Evolutionary conservation across 1,139 yeast species (phyloP), one percentile per base, ranked within the genome.

Genomic region (Geotrichum reessii): DNA sequence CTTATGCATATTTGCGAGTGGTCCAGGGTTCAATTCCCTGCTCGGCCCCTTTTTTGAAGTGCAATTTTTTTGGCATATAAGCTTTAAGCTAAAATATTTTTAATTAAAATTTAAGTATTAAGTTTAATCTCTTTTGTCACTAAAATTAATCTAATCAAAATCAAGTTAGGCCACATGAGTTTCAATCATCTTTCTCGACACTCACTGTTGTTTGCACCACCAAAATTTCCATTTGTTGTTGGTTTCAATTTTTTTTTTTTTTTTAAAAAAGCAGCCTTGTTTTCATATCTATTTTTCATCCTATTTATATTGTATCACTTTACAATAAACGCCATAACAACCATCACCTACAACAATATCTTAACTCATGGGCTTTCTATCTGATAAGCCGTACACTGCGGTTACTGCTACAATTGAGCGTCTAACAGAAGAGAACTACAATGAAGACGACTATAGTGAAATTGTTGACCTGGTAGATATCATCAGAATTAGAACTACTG

Each of bases 381-480:
- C 74, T 3, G 74, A 71, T 51, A 75, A 76, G 68, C 82, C 81
- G 17, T 74, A 77, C 64, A 79, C 84, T 8, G 81, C 83, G 9
- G 76, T 81, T 59, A 76, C 81, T 17, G 73, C 78, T 58, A 76
- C 77, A 53, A 76, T 80, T 62, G 81, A 79, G 66, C 76, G 78
- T 52, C 70, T 80, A 60, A 71, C 77, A 22, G 67, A 69, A 21
- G 72, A 74, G 17, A 66, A 70, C 53, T 71, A 75, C 54, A 77
- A 71, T 24, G 77, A 71, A 28, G 77, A 75, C 31, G 71, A 68
- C 56, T 65, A 76, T 14, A 72, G 75, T 1, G 78, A 74, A 49
- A 63, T 77, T 31, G 74, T 78, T 11, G 81, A 77, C 59, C 70
- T 81, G 50, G 62, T 80, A 49, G 82, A 80, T 56, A 73, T 78